phyloP scores from a whole-genome alignment of 768 basidiomycete species.

The Mycena vitilis region DNA sequence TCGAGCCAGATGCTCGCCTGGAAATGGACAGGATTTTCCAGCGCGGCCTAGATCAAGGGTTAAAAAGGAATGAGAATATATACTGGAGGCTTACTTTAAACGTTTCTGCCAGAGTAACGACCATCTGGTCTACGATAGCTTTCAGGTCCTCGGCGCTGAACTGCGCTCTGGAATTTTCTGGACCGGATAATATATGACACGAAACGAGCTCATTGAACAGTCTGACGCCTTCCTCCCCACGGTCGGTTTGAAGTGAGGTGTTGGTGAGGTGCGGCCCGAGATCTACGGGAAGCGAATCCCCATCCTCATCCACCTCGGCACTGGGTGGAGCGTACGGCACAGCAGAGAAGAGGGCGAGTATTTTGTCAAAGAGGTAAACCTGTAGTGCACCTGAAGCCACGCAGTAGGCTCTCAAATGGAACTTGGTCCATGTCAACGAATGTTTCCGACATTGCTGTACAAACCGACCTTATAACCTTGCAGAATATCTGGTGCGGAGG shows the following conservation, averaged over 20 bases:
- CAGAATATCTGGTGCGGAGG: slow-evolving; percentile 39
- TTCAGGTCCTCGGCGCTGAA: slow-evolving; percentile 49
- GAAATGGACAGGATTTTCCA: slow-evolving; percentile 85
- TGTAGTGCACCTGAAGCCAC: slow-evolving; percentile 80
- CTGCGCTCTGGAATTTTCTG: slow-evolving; percentile 17
- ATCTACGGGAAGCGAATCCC: slow-evolving; percentile 50
- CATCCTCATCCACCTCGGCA: slow-evolving; percentile 41
- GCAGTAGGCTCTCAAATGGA: slow-evolving; percentile 93
- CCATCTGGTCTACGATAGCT: slow-evolving; percentile 71
- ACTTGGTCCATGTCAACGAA: slow-evolving; percentile 60
- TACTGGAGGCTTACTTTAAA: slow-evolving; percentile 63
- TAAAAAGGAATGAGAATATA: neutral
- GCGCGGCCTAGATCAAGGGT: slow-evolving; percentile 62
- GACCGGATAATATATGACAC: slow-evolving; percentile 59
- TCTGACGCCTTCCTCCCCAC: slow-evolving; percentile 77
- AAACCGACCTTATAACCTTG: slow-evolving; percentile 70
- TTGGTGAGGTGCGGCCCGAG: slow-evolving; percentile 90
- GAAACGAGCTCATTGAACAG: slow-evolving; percentile 85
- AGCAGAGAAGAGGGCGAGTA: slow-evolving; percentile 90
- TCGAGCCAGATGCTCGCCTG: slow-evolving; percentile 60
- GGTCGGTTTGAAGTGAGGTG: slow-evolving; percentile 82
- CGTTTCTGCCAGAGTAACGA: slow-evolving; percentile 76
- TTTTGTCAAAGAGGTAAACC: slow-evolving; percentile 83
- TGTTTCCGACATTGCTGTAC: slow-evolving; percentile 10
- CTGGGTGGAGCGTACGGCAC: slow-evolving; percentile 70